Evolutionary conservation across 129 eudicot genomes (phyloP).

Genomic region (Centella asiatica): DNA sequence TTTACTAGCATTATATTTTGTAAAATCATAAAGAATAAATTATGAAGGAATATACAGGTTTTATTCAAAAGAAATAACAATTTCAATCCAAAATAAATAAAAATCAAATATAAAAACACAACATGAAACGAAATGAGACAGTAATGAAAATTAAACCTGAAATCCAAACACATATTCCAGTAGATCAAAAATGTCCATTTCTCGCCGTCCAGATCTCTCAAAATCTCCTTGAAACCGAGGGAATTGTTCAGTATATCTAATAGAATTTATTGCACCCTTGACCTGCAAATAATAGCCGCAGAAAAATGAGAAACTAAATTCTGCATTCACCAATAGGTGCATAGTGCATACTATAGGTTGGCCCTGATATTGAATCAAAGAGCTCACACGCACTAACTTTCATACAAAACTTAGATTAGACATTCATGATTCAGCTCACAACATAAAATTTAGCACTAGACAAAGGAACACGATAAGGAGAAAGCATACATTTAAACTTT

Average conservation of each 20-base stretch:
- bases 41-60: no score
- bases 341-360: no score
- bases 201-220: conserved; percentile 61
- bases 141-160: conserved; percentile 51
- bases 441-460: neutral
- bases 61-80: no score
- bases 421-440: neutral
- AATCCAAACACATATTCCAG: conserved; percentile 91
- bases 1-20: no score
- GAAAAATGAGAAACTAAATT: neutral
- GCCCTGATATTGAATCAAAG: no score
- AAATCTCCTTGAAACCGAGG: conserved; percentile 71
- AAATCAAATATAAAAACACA: no score
- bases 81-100: no score
- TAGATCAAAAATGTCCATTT: conserved; percentile 89
- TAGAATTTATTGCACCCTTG: conserved; percentile 75
- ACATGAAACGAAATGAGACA: neutral
- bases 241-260: conserved; percentile 59
- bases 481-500: neutral
- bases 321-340: neutral
- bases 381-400: neutral
- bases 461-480: neutral
- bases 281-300: conserved; percentile 34
- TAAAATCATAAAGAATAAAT: no score
- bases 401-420: neutral